Evolutionary conservation across 805 yeast genomes (phyloP).

Genomic region (Ogataea paraovalis): DNA sequence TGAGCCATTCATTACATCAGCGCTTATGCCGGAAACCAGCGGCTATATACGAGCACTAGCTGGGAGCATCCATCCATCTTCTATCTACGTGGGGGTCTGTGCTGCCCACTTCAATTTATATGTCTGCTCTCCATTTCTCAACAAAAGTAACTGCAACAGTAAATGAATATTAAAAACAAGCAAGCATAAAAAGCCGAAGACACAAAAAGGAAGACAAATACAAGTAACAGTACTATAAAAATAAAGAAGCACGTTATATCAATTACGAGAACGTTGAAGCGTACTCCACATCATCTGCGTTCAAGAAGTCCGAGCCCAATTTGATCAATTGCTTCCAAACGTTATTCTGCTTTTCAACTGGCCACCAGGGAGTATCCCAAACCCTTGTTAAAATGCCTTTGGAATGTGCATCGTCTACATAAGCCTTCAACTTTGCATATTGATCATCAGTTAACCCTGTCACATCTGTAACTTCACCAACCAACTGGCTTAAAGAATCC

Average conservation of each 20-base stretch:
- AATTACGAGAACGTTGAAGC: constrained; percentile 6
- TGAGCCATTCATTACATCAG: neutral
- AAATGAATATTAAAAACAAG: neutral
- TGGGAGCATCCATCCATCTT: too few relatives aligned
- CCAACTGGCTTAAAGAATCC: constrained; percentile 19
- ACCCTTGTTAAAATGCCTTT: constrained; percentile 51
- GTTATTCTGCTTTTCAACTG: constrained; percentile 36
- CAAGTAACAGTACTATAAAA: too few relatives aligned
- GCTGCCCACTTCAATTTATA: too few relatives aligned
- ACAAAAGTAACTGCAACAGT: too few relatives aligned
- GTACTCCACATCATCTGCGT: constrained; percentile 51
- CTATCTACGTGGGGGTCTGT: too few relatives aligned
- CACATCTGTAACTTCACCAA: constrained; percentile 14
- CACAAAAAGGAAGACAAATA: neutral
- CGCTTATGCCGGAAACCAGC: neutral
- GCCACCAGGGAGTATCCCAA: constrained; percentile 73
- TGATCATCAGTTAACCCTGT: constrained; percentile 34
- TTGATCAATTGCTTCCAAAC: constrained; percentile 46
- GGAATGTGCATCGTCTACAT: constrained; percentile 42
- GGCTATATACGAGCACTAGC: too few relatives aligned
- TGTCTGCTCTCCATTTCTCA: too few relatives aligned
- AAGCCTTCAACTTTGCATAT: constrained; percentile 19
- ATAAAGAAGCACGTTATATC: too few relatives aligned
- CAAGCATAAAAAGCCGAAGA: neutral
- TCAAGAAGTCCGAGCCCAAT: constrained; percentile 51